These are phyloP conservation scores for Trichoderma koningiopsis DNA, from an alignment of 2,329 filamentous ascomycete species.

Conservation along the genomic window DNA sequence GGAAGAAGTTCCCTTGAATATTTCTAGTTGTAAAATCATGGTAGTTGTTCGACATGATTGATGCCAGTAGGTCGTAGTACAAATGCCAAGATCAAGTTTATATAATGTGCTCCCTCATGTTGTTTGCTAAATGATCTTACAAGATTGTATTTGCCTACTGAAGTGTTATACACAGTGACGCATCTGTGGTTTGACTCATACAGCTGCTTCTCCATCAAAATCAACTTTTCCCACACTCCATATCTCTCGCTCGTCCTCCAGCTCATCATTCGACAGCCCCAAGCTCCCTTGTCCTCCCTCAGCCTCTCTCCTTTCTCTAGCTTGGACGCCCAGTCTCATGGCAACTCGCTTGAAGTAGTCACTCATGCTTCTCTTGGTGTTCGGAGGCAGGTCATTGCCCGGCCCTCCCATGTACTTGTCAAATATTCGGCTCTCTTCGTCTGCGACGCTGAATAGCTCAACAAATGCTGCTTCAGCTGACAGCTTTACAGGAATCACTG, in stretches of 20 bases:
- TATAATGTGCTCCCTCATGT: background rate
- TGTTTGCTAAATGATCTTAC: background rate
- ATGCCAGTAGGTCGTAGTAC: background rate
- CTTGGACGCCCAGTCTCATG: slow-evolving; percentile 79
- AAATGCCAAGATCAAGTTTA: background rate
- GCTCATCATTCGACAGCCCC: slow-evolving; percentile 85
- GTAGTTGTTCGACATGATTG: background rate
- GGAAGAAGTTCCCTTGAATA: background rate
- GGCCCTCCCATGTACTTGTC: slow-evolving; percentile 82
- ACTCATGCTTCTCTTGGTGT: slow-evolving; percentile 83
- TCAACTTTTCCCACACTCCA: slow-evolving; percentile 95
- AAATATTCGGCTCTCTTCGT: slow-evolving; percentile 82
- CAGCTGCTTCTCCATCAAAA: slow-evolving; percentile 62
- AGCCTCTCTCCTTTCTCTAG: slow-evolving; percentile 84
- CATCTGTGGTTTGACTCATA: background rate
- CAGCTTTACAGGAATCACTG: slow-evolving; percentile 92
- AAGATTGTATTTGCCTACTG: background rate
- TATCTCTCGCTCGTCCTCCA: slow-evolving; percentile 92
- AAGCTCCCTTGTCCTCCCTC: slow-evolving; percentile 86
- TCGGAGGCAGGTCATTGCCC: slow-evolving; percentile 66
- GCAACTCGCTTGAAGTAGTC: slow-evolving; percentile 98
- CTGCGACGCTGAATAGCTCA: slow-evolving; percentile 84
- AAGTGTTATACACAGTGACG: background rate
- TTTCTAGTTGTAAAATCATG: background rate
- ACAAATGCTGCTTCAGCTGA: slow-evolving; percentile 94